These are phyloP conservation scores for Penicillium sp. DNA, from an alignment of 2,329 filamentous ascomycete species.

Conservation along the genomic window DNA sequence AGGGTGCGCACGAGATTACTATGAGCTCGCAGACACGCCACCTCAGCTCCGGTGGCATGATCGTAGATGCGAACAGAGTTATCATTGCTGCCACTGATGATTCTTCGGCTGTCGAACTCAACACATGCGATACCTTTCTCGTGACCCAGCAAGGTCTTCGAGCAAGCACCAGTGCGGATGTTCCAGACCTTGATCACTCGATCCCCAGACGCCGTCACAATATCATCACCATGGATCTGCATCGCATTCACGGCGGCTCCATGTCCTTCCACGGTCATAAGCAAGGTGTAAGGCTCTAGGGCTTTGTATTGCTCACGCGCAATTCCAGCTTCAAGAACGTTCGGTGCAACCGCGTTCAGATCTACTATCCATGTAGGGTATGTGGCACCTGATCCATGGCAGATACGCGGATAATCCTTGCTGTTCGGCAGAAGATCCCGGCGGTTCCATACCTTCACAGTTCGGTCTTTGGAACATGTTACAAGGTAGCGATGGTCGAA, in stretches of 20 bases:
- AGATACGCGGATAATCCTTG: constrained; percentile 39
- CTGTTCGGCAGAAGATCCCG: constrained; percentile 49
- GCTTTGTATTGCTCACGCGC: constrained; percentile 35
- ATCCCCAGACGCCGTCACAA: constrained; percentile 92
- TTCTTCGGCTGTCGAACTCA: constrained; percentile 85
- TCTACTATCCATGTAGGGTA: constrained; percentile 51
- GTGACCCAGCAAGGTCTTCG: constrained; percentile 73
- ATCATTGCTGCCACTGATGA: constrained; percentile 93
- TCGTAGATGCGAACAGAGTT: constrained; percentile 95
- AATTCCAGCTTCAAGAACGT: constrained; percentile 36
- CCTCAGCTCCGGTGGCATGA: constrained; percentile 71
- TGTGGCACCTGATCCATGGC: constrained; percentile 35
- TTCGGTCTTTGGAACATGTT: constrained; percentile 94
- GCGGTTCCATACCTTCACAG: constrained; percentile 93
- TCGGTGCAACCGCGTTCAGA: constrained; percentile 36
- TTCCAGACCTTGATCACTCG: constrained; percentile 92
- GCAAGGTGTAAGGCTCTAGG: constrained; percentile 61
- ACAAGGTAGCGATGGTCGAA: constrained; percentile 88
- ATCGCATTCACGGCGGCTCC: constrained; percentile 91
- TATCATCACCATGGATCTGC: constrained; percentile 72
- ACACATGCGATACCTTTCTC: constrained; percentile 95
- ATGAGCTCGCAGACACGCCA: constrained; percentile 77
- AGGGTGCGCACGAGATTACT: constrained; percentile 81
- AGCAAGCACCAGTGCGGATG: constrained; percentile 67
- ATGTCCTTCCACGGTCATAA: constrained; percentile 75